Conservation (phyloP, 495 filamentous ascomycete species). For the Astrothelium macrocarpum region DNA sequence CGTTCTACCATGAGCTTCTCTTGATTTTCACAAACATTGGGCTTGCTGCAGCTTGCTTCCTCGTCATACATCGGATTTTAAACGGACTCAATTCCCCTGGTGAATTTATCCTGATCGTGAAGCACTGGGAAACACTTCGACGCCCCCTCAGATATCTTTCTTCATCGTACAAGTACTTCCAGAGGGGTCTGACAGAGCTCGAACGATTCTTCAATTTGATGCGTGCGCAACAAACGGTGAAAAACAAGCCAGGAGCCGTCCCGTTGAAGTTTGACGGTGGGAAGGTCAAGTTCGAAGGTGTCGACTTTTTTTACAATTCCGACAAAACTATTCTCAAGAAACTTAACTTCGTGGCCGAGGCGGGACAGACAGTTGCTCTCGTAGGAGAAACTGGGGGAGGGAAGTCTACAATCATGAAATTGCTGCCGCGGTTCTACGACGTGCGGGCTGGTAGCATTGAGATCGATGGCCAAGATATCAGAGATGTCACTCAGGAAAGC, state of each 20-base stretch:
- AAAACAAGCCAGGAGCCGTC: constrained; percentile 45
- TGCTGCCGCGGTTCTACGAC: constrained; percentile 61
- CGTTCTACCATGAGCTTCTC: constrained; percentile 39
- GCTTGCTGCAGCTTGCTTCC: constrained; percentile 50
- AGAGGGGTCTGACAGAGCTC: constrained; percentile 55
- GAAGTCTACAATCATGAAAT: constrained; percentile 66
- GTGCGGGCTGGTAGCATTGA: constrained; percentile 50
- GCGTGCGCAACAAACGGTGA: constrained; percentile 53
- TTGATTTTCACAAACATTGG: constrained; percentile 53
- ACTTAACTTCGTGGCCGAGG: constrained; percentile 45
- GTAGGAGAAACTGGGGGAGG: constrained; percentile 71
- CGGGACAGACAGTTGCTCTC: constrained; percentile 59
- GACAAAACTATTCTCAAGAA: constrained; percentile 56
- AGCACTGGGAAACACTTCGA: constrained; percentile 51
- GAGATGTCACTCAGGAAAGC: constrained; percentile 55
- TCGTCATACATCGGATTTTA: constrained; percentile 59
- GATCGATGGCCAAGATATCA: constrained; percentile 69
- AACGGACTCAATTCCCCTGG: constrained; percentile 50
- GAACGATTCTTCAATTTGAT: constrained; percentile 65
- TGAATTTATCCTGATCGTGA: constrained; percentile 58
- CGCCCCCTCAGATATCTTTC: constrained; percentile 57
- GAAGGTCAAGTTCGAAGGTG: constrained; percentile 52
- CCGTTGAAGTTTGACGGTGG: constrained; percentile 50
- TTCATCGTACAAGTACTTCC: constrained; percentile 43
- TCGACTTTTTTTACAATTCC: constrained; percentile 62